phyloP scores from a whole-genome alignment of 305 asterid species.

The Solanum aculeatissimum region DNA sequence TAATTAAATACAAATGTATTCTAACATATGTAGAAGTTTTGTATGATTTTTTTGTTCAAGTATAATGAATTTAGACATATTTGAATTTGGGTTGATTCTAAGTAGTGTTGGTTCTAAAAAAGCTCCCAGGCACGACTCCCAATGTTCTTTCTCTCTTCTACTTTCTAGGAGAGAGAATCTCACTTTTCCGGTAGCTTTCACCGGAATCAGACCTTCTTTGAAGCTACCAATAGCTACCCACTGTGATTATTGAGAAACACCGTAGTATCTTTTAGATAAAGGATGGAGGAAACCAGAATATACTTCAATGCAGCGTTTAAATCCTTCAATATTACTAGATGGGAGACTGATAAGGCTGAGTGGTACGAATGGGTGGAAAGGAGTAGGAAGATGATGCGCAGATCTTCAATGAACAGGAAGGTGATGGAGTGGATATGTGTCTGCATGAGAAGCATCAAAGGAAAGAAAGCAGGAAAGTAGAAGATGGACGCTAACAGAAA shows the following conservation, averaged over 20 bases:
- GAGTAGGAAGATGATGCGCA: neutral
- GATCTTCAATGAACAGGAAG: neutral
- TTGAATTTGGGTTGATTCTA: too few relatives aligned
- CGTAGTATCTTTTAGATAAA: neutral
- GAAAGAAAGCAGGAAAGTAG: neutral
- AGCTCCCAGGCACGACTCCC: neutral
- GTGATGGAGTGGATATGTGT: neutral
- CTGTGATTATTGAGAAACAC: neutral
- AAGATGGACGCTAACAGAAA: neutral
- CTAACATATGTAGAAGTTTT: too few relatives aligned
- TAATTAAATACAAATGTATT: too few relatives aligned
- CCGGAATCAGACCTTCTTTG: neutral
- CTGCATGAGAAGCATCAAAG: neutral
- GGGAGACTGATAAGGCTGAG: neutral
- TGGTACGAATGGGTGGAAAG: neutral
- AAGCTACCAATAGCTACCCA: neutral
- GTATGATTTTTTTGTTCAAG: too few relatives aligned
- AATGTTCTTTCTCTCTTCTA: neutral
- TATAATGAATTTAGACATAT: too few relatives aligned
- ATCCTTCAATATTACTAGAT: neutral
- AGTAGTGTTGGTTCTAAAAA: too few relatives aligned
- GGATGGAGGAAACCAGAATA: neutral
- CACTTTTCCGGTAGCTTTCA: neutral
- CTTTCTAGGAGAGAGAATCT: neutral
- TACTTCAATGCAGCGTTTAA: neutral